phyloP scores from a whole-genome alignment of 805 yeast genomes.

The Candida taoyuanica region DNA sequence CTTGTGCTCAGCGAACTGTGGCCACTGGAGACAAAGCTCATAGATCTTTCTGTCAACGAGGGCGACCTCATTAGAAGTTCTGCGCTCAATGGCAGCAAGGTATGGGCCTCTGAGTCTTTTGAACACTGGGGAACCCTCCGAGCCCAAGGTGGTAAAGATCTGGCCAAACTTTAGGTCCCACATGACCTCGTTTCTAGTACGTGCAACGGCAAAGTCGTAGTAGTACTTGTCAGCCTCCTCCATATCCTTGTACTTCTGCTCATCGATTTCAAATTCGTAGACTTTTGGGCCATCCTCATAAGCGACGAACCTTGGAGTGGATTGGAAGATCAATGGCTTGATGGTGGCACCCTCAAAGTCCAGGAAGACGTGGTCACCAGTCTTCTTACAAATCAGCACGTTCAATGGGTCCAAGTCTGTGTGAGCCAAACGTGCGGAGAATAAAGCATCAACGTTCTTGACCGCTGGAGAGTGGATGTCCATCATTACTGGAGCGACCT shows the following conservation, averaged over 20 bases:
- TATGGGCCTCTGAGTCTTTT: constrained; percentile 68
- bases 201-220: constrained; percentile 78
- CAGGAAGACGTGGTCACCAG: constrained; percentile 46
- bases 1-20: constrained; percentile 52
- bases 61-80: constrained; percentile 51
- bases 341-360: constrained; percentile 82
- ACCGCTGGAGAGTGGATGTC: constrained; percentile 44
- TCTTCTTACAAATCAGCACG: constrained; percentile 47
- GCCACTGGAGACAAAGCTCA: constrained; percentile 68
- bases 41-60: constrained; percentile 62
- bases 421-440: constrained; percentile 66
- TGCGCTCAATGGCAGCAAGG: constrained; percentile 53
- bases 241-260: constrained; percentile 63
- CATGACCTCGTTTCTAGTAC: constrained; percentile 85
- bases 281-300: constrained; percentile 82
- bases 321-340: constrained; percentile 76
- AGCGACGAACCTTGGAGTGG: constrained; percentile 77
- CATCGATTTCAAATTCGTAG: constrained; percentile 67
- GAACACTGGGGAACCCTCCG: constrained; percentile 76
- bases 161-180: constrained; percentile 80
- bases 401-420: constrained; percentile 94
- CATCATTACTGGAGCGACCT: constrained; percentile 55
- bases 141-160: constrained; percentile 62
- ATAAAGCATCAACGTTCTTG: constrained; percentile 57
- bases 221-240: constrained; percentile 73